Evolutionary conservation across 371 early-diverging fungal genomes (phyloP), one percentile per base, ranked within the genome.

Genomic region (Mucor piriformis): DNA sequence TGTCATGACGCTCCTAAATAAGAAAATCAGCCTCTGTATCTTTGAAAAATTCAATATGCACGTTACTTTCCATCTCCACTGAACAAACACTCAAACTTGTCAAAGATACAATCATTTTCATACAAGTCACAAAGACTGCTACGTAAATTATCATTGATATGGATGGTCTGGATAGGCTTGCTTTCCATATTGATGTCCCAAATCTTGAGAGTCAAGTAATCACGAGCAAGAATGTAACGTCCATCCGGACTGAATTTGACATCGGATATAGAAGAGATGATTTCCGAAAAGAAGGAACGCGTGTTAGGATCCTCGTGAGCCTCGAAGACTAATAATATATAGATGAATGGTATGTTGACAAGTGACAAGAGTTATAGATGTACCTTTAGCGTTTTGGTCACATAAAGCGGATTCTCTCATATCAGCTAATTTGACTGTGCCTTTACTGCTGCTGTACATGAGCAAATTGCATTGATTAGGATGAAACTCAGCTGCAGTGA

Each of bases 31-130:
- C n/a, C n/a, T n/a, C n/a, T n/a, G n/a, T n/a, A n/a, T n/a, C n/a
- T n/a, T n/a, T n/a, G n/a, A n/a, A n/a, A n/a, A n/a, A n/a, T n/a
- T n/a, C n/a, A n/a, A n/a, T n/a, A n/a, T n/a, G n/a, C n/a, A n/a
- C n/a, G n/a, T 27, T 69, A 73, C 79, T 63, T 67, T 61, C 95
- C 96, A 68, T 96, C 93, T 15, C 97, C 97, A 67, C 93, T 93
- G 66, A 96, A 93, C 48, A 87, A 93, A 81, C 96, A 95, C 74
- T 98, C 99, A 64, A 98, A 98, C 78, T 98, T 98, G 83, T 98
- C 99, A 82, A 98, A 98, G 69, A 98, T 97, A 78, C 95, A 96
- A 73, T 98, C 99, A 75, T 95, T 97, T 69, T 98, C 99, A 77
- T 98, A 98, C 40, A 98, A 80, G 64, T 98, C 99, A 74, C 97